Evolutionary conservation across 1,284 basidiomycete genomes (phyloP), one percentile per base, ranked within the genome.

Genomic region (Schizophyllum commune): DNA sequence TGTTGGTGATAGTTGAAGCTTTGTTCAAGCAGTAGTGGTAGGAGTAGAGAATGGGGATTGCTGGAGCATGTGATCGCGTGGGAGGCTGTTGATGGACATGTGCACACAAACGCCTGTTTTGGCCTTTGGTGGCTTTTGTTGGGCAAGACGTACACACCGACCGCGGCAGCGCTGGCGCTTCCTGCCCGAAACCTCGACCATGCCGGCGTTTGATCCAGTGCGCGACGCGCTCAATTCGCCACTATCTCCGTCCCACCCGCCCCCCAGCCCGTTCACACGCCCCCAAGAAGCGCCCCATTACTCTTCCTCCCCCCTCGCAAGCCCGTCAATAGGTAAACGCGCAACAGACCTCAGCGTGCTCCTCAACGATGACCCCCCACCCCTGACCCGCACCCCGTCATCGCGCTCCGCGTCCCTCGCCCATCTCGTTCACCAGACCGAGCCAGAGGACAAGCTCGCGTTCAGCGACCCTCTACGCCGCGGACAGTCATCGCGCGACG

Each of bases 191-290:
- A 27, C 27, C 27, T 27, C 27, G 27, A 27, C 65, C 62, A 88
- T 90, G 88, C 87, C 88, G 69, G 85, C 84, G 63, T 91, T 90
- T 79, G 89, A 91, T 80, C 89, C 89, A 69, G 89, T 91, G 63
- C 83, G 88, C 70, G 88, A 91, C 80, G 88, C 88, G 69, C 80
- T 86, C 68, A 88, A 88, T 74, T 88, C 87, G 51, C 83, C 83
- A 19, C 67, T 79, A 65, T 60, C 57, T 54, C 55, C 67, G 51
- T 63, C 64, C 20, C 65, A 60, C 20, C 64, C 58, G 32, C 58
- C 32, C 58, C 62, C 62, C 22, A 60, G 64, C 56, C 61, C 61
- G 54, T 62, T 17, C 53, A 53, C 34, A 61, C 57, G 47, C 59
- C 19, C 59, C 32, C 39, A 47, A 47, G 39, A 47, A 51, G 32